Evolutionary conservation across 768 basidiomycete genomes (phyloP).

Genomic region (Suillus ampliporus): DNA sequence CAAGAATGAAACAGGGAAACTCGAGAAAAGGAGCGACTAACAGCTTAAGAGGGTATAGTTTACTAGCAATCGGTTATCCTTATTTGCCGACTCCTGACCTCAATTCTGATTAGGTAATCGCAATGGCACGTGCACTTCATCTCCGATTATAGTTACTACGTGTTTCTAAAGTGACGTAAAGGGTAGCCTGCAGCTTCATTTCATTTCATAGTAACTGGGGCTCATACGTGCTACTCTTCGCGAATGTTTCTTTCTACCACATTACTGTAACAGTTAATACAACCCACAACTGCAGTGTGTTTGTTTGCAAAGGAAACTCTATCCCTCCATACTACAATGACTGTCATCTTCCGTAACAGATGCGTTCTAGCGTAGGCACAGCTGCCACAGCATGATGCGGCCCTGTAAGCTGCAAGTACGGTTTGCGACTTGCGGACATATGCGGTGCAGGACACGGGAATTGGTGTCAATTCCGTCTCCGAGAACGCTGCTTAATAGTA

Average conservation of each 20-base stretch:
- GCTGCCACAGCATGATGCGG: not conserved
- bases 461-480: not conserved
- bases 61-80: not conserved
- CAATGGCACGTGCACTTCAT: too few species aligned
- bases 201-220: too few species aligned
- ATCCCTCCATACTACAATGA: not conserved
- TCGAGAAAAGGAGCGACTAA: not conserved
- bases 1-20: not conserved
- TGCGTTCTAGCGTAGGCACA: slow-evolving; percentile 8
- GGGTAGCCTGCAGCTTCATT: too few species aligned
- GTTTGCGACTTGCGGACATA: not conserved
- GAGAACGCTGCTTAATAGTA: not conserved
- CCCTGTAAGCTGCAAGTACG: not conserved
- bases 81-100: not conserved
- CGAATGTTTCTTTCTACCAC: not conserved
- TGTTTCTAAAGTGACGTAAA: not conserved
- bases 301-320: not conserved
- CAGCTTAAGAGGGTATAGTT: not conserved
- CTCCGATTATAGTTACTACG: too few species aligned
- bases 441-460: not conserved
- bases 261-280: too few species aligned
- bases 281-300: not conserved
- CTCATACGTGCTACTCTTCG: too few species aligned
- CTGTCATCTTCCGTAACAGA: not conserved
- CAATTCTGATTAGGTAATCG: not conserved